A percentile compares a stretch with the other conserved stretches of the same genome.
Evolutionary conservation across 2,329 filamentous ascomycete genomes (phyloP).

Genomic region (Emericellopsis atlantica): DNA sequence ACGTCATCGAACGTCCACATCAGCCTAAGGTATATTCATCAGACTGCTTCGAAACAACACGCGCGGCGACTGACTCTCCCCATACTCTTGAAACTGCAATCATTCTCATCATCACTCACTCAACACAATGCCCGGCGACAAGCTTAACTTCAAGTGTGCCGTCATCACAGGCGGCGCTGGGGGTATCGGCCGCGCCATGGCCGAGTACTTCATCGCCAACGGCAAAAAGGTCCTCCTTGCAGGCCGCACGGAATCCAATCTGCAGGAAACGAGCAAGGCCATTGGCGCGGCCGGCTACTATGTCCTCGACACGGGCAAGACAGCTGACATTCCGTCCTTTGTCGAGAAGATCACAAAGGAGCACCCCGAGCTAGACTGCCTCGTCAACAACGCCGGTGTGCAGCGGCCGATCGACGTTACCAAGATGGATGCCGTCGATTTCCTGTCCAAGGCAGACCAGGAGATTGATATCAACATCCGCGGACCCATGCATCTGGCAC

Average conservation of each 20-base stretch:
- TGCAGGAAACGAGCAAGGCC: conserved; percentile 26
- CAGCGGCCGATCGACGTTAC: conserved; percentile 37
- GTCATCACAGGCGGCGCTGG: conserved; percentile 37
- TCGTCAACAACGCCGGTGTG: conserved; percentile 47
- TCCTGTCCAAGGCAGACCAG: conserved; percentile 37
- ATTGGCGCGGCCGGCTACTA: conserved; percentile 37
- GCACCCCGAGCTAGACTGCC: conserved; percentile 37
- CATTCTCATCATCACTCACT: too few relatives aligned
- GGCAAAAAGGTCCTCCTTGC: conserved; percentile 38
- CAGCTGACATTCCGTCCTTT: conserved; percentile 27
- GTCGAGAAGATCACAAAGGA: conserved; percentile 28
- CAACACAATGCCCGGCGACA: neutral
- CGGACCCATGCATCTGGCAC: conserved; percentile 41
- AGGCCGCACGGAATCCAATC: conserved; percentile 40
- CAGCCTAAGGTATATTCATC: too few relatives aligned
- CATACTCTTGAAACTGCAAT: too few relatives aligned
- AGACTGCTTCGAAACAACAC: too few relatives aligned
- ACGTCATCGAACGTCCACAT: too few relatives aligned
- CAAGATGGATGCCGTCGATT: conserved; percentile 19
- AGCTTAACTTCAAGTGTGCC: conserved; percentile 26
- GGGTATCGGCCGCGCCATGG: conserved; percentile 36
- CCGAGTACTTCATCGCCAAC: conserved; percentile 28
- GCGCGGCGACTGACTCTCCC: too few relatives aligned
- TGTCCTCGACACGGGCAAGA: conserved; percentile 34
- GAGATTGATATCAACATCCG: conserved; percentile 47